Evolutionary conservation across 106 monocot species (phyloP).

Genomic region (Vanilla planifolia): DNA sequence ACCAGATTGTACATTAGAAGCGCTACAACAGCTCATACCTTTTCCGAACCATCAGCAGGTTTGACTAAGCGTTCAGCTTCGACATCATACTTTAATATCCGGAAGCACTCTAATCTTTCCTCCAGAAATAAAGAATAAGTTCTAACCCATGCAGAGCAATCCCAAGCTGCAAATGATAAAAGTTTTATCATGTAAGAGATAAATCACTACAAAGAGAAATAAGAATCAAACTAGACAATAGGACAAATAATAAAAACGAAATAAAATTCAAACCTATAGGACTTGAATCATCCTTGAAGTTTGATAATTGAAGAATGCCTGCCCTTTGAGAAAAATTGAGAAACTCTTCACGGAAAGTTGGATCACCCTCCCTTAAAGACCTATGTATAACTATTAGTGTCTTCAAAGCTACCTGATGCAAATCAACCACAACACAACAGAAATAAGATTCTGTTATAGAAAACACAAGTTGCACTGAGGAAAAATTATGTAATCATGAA

Average conservation of each 20-base stretch:
- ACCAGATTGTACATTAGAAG: no score
- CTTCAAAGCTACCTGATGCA: conserved; percentile 76
- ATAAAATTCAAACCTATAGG: conserved; percentile 92
- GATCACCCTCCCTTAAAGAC: conserved; percentile 79
- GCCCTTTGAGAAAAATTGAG: conserved; percentile 63
- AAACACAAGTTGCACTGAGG: no score
- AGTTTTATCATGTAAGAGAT: no score
- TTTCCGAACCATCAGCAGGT: conserved; percentile 46
- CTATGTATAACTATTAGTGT: conserved; percentile 85
- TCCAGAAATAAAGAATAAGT: conserved; percentile 92
- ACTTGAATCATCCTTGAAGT: conserved; percentile 91
- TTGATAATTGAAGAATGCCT: conserved; percentile 65
- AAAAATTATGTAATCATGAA: no score
- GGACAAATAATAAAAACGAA: no score
- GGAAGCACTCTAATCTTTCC: conserved; percentile 94
- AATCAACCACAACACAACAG: neutral
- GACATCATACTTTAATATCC: conserved; percentile 85
- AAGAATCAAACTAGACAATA: no score
- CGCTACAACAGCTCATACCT: conserved; percentile 28
- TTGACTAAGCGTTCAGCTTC: conserved; percentile 71
- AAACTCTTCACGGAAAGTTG: conserved; percentile 86
- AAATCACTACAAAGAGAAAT: no score
- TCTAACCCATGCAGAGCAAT: conserved; percentile 97
- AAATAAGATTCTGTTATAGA: no score
- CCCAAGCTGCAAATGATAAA: conserved; percentile 99